Evolutionary conservation across 2,329 filamentous ascomycete genomes (phyloP).

Genomic region (Ampelomyces quisqualis): DNA sequence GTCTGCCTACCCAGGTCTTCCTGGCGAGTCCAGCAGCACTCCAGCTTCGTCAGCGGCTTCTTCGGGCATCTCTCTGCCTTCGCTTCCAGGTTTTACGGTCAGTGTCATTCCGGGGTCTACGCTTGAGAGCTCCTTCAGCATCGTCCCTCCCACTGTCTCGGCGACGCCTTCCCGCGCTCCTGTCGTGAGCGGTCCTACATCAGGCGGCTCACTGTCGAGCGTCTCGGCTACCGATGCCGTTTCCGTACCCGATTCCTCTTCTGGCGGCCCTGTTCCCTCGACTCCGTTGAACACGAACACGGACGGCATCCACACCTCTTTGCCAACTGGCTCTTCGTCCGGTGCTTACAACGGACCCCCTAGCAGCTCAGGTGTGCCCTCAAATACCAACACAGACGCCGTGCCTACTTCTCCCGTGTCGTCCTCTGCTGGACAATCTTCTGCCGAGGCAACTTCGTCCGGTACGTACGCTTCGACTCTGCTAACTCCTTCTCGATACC

Average conservation of each 20-base stretch:
- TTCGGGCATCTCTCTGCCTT: neutral
- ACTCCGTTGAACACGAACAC: constrained; percentile 6
- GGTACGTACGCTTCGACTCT: neutral
- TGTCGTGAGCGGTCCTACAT: neutral
- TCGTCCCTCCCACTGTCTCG: constrained; percentile 4
- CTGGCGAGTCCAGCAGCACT: constrained; percentile 2
- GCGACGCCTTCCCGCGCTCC: constrained; percentile 1
- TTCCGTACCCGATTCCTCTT: constrained; percentile 2
- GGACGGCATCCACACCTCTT: constrained; percentile 4
- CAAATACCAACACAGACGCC: neutral
- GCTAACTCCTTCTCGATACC: too few relatives aligned
- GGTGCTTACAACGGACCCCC: neutral
- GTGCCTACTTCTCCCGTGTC: neutral
- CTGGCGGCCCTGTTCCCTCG: neutral
- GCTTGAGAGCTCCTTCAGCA: constrained; percentile 4
- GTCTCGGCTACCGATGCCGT: constrained; percentile 5
- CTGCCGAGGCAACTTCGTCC: neutral
- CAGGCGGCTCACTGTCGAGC: constrained; percentile 6
- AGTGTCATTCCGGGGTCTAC: constrained; percentile 10
- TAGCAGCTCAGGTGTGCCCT: neutral
- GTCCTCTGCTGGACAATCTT: neutral
- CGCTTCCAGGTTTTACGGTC: constrained; percentile 2
- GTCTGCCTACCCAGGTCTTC: neutral
- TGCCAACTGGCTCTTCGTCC: neutral
- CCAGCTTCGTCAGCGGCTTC: neutral